phyloP scores from a whole-genome alignment of 2,329 filamentous ascomycete genomes.

The Apiospora rasikravindrae region DNA sequence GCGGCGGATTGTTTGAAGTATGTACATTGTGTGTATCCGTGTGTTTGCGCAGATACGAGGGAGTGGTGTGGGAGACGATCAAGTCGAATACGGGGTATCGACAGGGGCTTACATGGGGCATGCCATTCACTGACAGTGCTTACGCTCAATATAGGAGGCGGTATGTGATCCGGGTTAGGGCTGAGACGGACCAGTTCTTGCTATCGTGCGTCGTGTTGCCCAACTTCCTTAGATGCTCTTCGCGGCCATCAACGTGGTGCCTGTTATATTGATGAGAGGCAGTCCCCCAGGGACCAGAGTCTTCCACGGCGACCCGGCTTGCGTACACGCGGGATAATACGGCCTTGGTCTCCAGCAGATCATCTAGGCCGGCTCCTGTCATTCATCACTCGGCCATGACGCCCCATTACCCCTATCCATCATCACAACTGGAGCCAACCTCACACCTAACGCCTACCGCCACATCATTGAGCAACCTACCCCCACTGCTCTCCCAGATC shows the following conservation, averaged over 20 bases:
- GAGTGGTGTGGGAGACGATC: not conserved
- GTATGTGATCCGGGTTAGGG: conserved; percentile 73
- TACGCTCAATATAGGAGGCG: conserved; percentile 50
- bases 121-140: conserved; percentile 23
- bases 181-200: conserved; percentile 76
- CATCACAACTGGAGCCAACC: too few species aligned
- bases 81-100: not conserved
- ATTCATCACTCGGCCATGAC: too few species aligned
- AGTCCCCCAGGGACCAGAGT: conserved; percentile 54
- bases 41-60: too few species aligned
- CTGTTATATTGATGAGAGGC: conserved; percentile 72
- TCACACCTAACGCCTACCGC: too few species aligned
- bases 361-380: too few species aligned
- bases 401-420: too few species aligned
- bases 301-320: too few species aligned
- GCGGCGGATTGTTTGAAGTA: conserved; percentile 75
- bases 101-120: too few species aligned
- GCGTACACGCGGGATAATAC: too few species aligned
- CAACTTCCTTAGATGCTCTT: conserved; percentile 72
- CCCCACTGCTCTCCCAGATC: too few species aligned
- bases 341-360: too few species aligned
- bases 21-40: conserved; percentile 34
- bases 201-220: conserved; percentile 69
- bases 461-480: too few species aligned
- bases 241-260: conserved; percentile 74